Conservation (phyloP, 2,329 filamentous ascomycete genomes). For the Colletotrichum cuscutae region DNA sequence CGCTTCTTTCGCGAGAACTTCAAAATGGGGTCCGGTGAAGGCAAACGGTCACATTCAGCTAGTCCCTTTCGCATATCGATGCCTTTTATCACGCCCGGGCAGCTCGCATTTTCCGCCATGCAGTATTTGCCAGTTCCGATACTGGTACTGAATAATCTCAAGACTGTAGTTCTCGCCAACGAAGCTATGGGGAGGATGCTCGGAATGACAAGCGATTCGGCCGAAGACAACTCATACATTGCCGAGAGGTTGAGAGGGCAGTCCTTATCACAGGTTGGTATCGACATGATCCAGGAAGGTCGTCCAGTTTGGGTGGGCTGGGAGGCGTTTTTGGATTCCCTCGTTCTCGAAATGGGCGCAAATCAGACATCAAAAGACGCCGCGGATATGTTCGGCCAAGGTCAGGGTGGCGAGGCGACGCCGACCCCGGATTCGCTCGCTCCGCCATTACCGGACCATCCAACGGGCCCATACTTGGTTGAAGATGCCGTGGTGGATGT, state of each 20-base stretch:
- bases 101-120: slow-evolving; percentile 74
- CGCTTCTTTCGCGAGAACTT: slow-evolving; percentile 49
- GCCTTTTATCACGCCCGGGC: slow-evolving; percentile 59
- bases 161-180: slow-evolving; percentile 79
- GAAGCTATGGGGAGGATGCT: slow-evolving; percentile 79
- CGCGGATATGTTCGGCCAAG: slow-evolving; percentile 26
- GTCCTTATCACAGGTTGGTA: slow-evolving; percentile 74
- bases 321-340: slow-evolving; percentile 67
- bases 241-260: slow-evolving; percentile 73
- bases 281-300: slow-evolving; percentile 79
- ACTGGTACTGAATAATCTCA: slow-evolving; percentile 73
- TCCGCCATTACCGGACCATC: slow-evolving; percentile 34
- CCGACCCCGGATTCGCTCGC: slow-evolving; percentile 46
- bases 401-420: slow-evolving; percentile 46
- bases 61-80: slow-evolving; percentile 53
- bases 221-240: slow-evolving; percentile 52
- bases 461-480: slow-evolving; percentile 40
- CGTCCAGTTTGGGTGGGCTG: slow-evolving; percentile 67
- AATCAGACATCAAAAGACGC: slow-evolving; percentile 35
- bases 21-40: slow-evolving; percentile 34
- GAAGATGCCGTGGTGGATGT: slow-evolving; percentile 77
- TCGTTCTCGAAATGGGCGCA: slow-evolving; percentile 55
- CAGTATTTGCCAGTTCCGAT: slow-evolving; percentile 80
- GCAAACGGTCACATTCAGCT: slow-evolving; percentile 46
- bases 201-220: slow-evolving; percentile 60